A percentile compares a stretch with the other conserved stretches of the same genome.
Evolutionary conservation across 306 rosid genomes (phyloP).

Genomic region (Dryas drummondii): DNA sequence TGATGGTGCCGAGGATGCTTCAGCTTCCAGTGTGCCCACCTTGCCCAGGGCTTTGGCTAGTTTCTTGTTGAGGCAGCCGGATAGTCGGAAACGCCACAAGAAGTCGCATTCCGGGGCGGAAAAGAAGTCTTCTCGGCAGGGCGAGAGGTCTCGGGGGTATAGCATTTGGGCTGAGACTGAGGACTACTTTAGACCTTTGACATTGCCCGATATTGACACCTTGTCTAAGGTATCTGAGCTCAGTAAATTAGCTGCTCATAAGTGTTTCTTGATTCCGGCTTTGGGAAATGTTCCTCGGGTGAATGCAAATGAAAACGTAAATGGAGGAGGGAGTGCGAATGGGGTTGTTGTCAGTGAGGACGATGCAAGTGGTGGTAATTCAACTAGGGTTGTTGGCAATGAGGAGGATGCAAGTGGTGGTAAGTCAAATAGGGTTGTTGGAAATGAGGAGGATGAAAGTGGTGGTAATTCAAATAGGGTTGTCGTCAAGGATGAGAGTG

Average conservation of each 20-base stretch:
- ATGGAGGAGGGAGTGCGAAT: neutral
- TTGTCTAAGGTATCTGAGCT: slow-evolving; percentile 52
- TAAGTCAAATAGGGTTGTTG: neutral
- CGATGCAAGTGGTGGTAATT: neutral
- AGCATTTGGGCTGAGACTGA: slow-evolving; percentile 77
- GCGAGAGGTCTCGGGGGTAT: slow-evolving; percentile 46
- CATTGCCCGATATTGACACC: slow-evolving; percentile 57
- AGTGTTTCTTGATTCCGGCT: slow-evolving; percentile 52
- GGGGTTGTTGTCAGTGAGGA: neutral
- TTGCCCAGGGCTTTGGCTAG: slow-evolving; percentile 68
- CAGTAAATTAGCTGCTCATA: slow-evolving; percentile 37
- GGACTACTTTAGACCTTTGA: slow-evolving; percentile 74
- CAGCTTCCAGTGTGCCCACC: slow-evolving; percentile 51
- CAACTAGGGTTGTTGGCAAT: neutral
- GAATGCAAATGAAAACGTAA: neutral
- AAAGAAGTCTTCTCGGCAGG: slow-evolving; percentile 62
- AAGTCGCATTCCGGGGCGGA: slow-evolving; percentile 65
- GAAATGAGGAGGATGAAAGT: neutral
- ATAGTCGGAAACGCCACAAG: slow-evolving; percentile 71
- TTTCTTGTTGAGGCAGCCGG: slow-evolving; percentile 58
- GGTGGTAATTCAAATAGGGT: neutral
- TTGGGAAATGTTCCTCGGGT: slow-evolving; percentile 32
- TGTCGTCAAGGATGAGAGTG: neutral
- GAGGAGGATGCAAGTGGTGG: slow-evolving; percentile 11
- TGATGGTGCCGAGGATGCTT: slow-evolving; percentile 64